Evolutionary conservation across 352 stramenopile genomes (phyloP).

Genomic region (Phytophthora ramorum): DNA sequence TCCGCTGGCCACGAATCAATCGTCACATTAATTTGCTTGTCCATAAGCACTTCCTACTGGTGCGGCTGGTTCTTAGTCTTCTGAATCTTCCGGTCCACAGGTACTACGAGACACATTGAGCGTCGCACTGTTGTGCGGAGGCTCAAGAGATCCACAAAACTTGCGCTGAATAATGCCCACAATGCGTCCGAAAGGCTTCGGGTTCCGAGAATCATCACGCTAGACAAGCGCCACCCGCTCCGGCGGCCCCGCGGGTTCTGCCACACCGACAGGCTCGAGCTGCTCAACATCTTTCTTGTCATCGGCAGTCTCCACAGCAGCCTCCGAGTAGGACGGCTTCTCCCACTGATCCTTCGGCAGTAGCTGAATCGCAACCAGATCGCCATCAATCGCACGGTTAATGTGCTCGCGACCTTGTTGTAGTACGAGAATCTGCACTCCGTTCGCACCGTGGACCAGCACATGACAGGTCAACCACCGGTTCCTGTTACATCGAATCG

Average conservation of each 20-base stretch:
- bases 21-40: slow-evolving; percentile 94
- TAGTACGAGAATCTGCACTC: slow-evolving; percentile 70
- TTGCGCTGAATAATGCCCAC: slow-evolving; percentile 94
- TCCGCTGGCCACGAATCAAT: slow-evolving; percentile 95
- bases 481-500: slow-evolving; percentile 87
- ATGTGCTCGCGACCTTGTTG: slow-evolving; percentile 87
- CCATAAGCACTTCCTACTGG: slow-evolving; percentile 90
- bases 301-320: slow-evolving; percentile 49
- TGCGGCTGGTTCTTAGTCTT: slow-evolving; percentile 95
- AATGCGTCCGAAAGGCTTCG: slow-evolving; percentile 81
- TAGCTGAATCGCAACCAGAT: slow-evolving; percentile 97
- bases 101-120: slow-evolving; percentile 66
- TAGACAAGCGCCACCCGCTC: slow-evolving; percentile 66
- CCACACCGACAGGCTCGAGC: slow-evolving; percentile 45
- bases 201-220: slow-evolving; percentile 48
- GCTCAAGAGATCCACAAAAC: slow-evolving; percentile 94
- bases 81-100: slow-evolving; percentile 90
- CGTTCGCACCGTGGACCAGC: slow-evolving; percentile 69
- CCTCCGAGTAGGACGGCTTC: slow-evolving; percentile 70
- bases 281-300: slow-evolving; percentile 42
- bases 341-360: slow-evolving; percentile 86
- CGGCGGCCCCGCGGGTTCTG: slow-evolving; percentile 66
- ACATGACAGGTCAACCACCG: slow-evolving; percentile 84
- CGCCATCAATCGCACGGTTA: slow-evolving; percentile 98
- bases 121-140: slow-evolving; percentile 51